Evolutionary conservation across 208 protist species (phyloP).

Genomic region (Trypanosoma rangeli): DNA sequence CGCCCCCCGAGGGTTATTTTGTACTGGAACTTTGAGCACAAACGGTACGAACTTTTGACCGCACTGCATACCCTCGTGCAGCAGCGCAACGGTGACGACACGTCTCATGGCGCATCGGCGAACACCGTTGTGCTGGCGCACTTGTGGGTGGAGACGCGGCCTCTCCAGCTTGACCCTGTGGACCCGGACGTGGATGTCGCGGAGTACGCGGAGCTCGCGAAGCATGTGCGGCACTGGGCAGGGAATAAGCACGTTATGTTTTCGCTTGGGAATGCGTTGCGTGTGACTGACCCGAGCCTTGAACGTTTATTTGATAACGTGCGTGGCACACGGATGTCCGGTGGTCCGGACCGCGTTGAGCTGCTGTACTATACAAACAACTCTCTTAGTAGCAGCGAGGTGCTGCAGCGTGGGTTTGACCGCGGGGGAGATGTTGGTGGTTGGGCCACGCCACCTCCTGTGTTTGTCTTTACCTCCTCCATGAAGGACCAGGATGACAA

Average conservation of each 20-base stretch:
- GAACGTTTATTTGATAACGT: slow-evolving; percentile 39
- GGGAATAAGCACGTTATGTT: slow-evolving; percentile 48
- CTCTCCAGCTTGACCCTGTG: slow-evolving; percentile 51
- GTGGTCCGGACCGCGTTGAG: slow-evolving; percentile 38
- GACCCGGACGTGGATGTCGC: slow-evolving; percentile 32
- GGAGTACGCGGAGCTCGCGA: slow-evolving; percentile 46
- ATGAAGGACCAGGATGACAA: slow-evolving; percentile 48
- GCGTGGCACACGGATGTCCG: slow-evolving; percentile 7
- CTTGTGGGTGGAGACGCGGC: slow-evolving; percentile 63
- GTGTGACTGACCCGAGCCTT: slow-evolving; percentile 42
- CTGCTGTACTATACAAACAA: slow-evolving; percentile 87
- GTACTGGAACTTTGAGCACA: slow-evolving; percentile 49
- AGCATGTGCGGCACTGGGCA: slow-evolving; percentile 42
- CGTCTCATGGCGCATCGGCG: slow-evolving; percentile 14
- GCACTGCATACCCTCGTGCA: slow-evolving; percentile 29
- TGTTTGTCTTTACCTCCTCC: slow-evolving; percentile 62
- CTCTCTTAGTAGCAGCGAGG: slow-evolving; percentile 40
- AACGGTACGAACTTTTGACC: slow-evolving; percentile 45
- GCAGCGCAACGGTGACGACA: slow-evolving; percentile 19
- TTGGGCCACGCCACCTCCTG: slow-evolving; percentile 2
- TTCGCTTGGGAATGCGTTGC: slow-evolving; percentile 42
- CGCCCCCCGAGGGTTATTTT: slow-evolving; percentile 40
- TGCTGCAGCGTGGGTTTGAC: slow-evolving; percentile 58
- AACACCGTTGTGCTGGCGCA: slow-evolving; percentile 22
- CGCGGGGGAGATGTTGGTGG: background rate